phyloP scores from a whole-genome alignment of 352 stramenopile species.

The Phytopythium cucurbitacearum region DNA sequence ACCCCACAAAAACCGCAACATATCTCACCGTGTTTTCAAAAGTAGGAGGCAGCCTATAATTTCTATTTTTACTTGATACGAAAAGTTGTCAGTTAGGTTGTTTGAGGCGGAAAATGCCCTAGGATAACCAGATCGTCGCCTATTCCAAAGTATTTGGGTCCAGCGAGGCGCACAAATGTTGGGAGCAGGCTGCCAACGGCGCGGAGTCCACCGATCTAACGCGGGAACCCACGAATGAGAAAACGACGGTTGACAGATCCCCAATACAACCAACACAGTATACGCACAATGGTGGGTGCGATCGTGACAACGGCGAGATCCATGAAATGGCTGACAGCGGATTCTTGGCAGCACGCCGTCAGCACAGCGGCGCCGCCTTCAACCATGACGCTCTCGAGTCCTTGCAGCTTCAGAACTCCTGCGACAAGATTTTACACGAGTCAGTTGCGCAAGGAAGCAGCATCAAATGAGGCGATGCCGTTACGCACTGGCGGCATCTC shows the following conservation, averaged over 20 bases:
- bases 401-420: conserved; percentile 34
- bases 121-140: conserved; percentile 48
- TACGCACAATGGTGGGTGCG: conserved; percentile 72
- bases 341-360: conserved; percentile 53
- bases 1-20: too few species aligned
- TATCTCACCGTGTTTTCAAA: background rate
- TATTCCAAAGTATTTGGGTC: conserved; percentile 27
- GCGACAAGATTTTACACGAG: background rate
- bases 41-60: background rate
- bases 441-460: background rate
- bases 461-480: background rate
- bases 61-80: conserved; percentile 4
- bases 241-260: background rate
- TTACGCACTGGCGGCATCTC: conserved; percentile 48
- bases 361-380: conserved; percentile 79
- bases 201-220: conserved; percentile 56
- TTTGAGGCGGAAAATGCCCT: conserved; percentile 14
- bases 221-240: background rate
- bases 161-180: conserved; percentile 28
- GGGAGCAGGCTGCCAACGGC: conserved; percentile 30
- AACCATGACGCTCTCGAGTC: conserved; percentile 72
- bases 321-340: conserved; percentile 35
- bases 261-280: background rate
- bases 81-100: background rate
- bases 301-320: conserved; percentile 74